A percentile compares a stretch with the other conserved stretches of the same genome.
Evolutionary conservation across 352 stramenopile genomes (phyloP).

Genomic region (Aphanomyces astaci): DNA sequence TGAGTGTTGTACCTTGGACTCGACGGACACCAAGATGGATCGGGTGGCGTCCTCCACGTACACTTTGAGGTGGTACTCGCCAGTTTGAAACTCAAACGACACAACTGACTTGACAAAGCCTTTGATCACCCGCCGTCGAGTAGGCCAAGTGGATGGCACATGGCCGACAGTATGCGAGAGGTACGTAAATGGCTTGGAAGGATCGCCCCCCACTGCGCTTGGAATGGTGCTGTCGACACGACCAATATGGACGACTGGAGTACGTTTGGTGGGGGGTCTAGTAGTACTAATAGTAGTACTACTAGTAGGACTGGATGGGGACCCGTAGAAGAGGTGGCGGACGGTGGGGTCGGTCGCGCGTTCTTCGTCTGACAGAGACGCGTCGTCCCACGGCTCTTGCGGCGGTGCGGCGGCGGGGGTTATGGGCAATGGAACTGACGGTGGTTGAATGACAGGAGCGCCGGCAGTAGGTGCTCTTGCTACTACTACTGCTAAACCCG

Average conservation of each 20-base stretch:
- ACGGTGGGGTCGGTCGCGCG: slow-evolving; percentile 13
- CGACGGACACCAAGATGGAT: slow-evolving; percentile 6
- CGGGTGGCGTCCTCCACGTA: slow-evolving; percentile 70
- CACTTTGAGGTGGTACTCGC: slow-evolving; percentile 59
- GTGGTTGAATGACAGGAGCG: too few relatives aligned
- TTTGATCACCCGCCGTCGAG: slow-evolving; percentile 28
- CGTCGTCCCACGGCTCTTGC: slow-evolving; percentile 22
- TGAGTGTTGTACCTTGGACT: slow-evolving; percentile 8
- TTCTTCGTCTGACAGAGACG: slow-evolving; percentile 19
- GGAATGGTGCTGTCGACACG: too few relatives aligned
- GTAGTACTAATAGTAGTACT: too few relatives aligned
- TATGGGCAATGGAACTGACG: background rate
- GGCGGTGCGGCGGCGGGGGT: background rate
- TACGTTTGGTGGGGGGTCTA: too few relatives aligned
- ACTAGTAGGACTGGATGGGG: background rate
- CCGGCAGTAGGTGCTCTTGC: too few relatives aligned
- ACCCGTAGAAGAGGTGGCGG: slow-evolving; percentile 15
- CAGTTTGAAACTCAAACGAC: slow-evolving; percentile 72
- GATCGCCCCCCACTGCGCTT: background rate
- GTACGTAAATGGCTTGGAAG: slow-evolving; percentile 29
- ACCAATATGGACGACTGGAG: too few relatives aligned
- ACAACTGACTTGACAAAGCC: slow-evolving; percentile 76
- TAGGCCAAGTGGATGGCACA: background rate
- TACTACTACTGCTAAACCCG: too few relatives aligned
- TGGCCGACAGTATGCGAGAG: too few relatives aligned